Evolutionary conservation across 2,329 filamentous ascomycete genomes (phyloP).

Genomic region (Alternaria angustiovoidea): DNA sequence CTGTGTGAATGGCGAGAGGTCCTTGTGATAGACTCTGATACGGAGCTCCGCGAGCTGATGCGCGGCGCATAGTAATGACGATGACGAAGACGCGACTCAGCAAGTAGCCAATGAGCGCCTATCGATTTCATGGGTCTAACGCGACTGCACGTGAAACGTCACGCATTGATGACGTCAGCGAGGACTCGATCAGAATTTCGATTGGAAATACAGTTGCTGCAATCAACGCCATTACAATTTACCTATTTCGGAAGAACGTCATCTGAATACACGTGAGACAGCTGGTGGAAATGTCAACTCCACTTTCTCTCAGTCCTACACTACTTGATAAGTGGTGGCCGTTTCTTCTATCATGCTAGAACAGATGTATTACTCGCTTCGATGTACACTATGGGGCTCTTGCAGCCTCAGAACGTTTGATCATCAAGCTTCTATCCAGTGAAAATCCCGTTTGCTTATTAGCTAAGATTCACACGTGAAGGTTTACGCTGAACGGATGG

Average conservation of each 20-base stretch:
- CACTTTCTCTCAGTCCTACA: neutral
- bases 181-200: neutral
- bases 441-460: neutral
- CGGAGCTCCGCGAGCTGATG: neutral
- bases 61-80: neutral
- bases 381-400: neutral
- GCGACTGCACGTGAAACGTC: neutral
- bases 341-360: neutral
- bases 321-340: neutral
- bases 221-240: neutral
- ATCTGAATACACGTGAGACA: neutral
- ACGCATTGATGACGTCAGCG: neutral
- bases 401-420: neutral
- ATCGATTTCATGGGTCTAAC: neutral
- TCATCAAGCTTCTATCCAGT: neutral
- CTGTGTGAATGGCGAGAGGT: neutral
- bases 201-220: neutral
- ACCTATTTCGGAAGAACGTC: neutral
- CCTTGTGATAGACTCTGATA: neutral
- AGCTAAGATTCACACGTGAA: neutral
- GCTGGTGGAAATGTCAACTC: neutral
- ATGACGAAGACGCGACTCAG: neutral
- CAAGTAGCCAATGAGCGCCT: neutral
- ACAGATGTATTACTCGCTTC: neutral
- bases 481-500: slow-evolving; percentile 7